Evolutionary conservation across 1,284 basidiomycete genomes (phyloP).

Genomic region (Neolentinus lepideus): DNA sequence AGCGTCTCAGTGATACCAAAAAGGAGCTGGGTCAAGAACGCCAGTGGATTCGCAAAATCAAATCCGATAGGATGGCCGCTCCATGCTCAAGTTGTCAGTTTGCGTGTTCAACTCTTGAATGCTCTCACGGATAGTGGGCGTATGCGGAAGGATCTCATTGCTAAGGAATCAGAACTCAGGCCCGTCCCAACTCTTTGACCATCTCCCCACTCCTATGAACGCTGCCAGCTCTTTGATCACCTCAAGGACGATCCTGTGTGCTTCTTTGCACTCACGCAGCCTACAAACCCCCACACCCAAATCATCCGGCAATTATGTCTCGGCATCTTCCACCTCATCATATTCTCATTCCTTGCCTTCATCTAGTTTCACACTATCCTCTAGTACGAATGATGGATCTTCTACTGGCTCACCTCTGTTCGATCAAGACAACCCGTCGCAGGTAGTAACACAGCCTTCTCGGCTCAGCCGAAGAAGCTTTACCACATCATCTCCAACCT

Average conservation of each 20-base stretch:
- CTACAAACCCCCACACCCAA: conserved; percentile 54
- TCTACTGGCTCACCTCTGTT: conserved; percentile 63
- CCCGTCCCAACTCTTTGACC: conserved; percentile 14
- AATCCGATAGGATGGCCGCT: conserved; percentile 64
- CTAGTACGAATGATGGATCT: conserved; percentile 63
- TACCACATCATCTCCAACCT: conserved; percentile 71
- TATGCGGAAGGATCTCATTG: conserved; percentile 60
- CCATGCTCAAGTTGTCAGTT: conserved; percentile 71
- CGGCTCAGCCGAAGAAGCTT: conserved; percentile 70
- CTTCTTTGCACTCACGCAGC: conserved; percentile 24
- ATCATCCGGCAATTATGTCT: conserved; percentile 59
- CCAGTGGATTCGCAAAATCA: conserved; percentile 55
- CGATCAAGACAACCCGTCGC: conserved; percentile 29
- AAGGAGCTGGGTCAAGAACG: conserved; percentile 67
- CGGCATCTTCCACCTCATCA: conserved; percentile 68
- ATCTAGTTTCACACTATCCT: conserved; percentile 70
- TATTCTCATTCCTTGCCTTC: conserved; percentile 65
- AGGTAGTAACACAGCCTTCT: conserved; percentile 60
- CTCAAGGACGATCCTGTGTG: too few relatives aligned
- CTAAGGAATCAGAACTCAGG: conserved; percentile 64
- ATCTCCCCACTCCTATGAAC: neutral
- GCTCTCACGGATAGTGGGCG: conserved; percentile 69
- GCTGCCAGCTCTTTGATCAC: neutral
- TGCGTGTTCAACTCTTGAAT: conserved; percentile 72
- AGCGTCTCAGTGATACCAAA: conserved; percentile 65